Percentiles rank a stretch among this genome's conserved stretches.
These are phyloP conservation scores for Scenedesmus sp. DNA, from an alignment of 163 green algal genomes.

Conservation along the genomic window DNA sequence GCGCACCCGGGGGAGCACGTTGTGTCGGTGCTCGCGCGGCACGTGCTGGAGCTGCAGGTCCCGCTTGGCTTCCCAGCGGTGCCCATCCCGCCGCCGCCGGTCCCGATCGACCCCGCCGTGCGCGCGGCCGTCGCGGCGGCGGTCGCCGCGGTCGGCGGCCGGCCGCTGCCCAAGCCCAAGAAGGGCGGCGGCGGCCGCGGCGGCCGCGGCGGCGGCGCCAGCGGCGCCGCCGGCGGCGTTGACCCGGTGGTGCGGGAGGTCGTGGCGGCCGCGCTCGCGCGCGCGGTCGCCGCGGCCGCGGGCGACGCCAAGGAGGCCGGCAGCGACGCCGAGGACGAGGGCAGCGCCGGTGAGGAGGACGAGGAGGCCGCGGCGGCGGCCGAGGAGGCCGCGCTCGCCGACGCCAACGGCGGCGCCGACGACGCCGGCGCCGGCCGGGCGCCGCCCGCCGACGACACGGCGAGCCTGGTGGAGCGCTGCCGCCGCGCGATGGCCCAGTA, in stretches of 20 bases:
- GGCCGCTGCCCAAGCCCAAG: too few relatives aligned
- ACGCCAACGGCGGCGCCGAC: background rate
- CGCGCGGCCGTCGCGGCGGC: conserved; percentile 4
- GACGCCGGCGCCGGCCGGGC: background rate
- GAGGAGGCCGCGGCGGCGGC: conserved; percentile 12
- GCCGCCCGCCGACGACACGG: background rate
- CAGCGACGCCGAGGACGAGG: conserved; percentile 13
- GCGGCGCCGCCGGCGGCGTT: background rate
- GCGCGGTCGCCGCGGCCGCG: background rate
- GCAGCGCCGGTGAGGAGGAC: conserved; percentile 7
- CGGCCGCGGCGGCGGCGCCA: background rate
- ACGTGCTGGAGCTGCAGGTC: conserved; percentile 35
- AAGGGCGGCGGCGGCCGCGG: background rate
- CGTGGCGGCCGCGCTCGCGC: background rate
- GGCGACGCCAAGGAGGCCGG: background rate
- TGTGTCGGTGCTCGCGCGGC: conserved; percentile 8
- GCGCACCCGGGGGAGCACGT: conserved; percentile 5
- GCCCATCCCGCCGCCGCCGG: background rate
- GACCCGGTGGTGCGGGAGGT: background rate
- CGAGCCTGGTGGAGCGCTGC: conserved; percentile 22
- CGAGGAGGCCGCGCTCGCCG: background rate
- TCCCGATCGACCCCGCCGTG: conserved; percentile 7
- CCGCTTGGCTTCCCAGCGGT: conserved; percentile 16
- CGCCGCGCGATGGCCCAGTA: conserved; percentile 30
- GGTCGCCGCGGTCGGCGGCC: background rate